Percentiles rank a stretch among this genome's conserved stretches.
phyloP scores from a whole-genome alignment of 371 early-diverging fungal species.

The Entomophthora muscae region DNA sequence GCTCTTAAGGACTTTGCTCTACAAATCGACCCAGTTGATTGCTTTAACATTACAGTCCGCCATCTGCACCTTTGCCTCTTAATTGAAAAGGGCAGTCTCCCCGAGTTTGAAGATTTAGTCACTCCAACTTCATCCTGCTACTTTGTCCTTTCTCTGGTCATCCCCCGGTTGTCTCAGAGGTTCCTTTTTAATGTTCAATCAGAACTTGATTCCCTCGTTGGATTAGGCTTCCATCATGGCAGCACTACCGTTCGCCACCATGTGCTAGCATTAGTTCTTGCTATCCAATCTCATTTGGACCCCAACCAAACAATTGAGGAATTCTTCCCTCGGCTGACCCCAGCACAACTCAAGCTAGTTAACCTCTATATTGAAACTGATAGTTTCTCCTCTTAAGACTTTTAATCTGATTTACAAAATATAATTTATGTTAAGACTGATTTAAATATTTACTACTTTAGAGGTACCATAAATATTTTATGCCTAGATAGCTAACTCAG shows the following conservation, averaged over 20 bases:
- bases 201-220: neutral
- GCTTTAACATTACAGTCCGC: neutral
- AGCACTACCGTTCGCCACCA: neutral
- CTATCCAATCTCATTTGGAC: neutral
- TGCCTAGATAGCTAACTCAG: too few species aligned
- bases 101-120: neutral
- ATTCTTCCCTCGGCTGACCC: constrained; percentile 6
- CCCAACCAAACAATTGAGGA: neutral
- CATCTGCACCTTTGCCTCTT: neutral
- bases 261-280: neutral
- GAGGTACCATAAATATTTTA: too few species aligned
- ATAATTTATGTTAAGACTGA: neutral
- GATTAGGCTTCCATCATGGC: neutral
- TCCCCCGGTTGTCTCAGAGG: neutral
- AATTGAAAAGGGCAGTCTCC: neutral
- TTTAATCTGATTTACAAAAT: neutral
- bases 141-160: neutral
- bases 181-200: neutral
- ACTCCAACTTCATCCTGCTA: neutral
- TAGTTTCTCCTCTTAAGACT: neutral
- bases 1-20: neutral
- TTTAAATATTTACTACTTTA: neutral
- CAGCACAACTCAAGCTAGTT: constrained; percentile 3
- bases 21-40: neutral
- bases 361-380: constrained; percentile 1